Percentiles rank a stretch among this genome's conserved stretches.
phyloP scores from a whole-genome alignment of 179 eudicot species.

The Drosera spatulata region DNA sequence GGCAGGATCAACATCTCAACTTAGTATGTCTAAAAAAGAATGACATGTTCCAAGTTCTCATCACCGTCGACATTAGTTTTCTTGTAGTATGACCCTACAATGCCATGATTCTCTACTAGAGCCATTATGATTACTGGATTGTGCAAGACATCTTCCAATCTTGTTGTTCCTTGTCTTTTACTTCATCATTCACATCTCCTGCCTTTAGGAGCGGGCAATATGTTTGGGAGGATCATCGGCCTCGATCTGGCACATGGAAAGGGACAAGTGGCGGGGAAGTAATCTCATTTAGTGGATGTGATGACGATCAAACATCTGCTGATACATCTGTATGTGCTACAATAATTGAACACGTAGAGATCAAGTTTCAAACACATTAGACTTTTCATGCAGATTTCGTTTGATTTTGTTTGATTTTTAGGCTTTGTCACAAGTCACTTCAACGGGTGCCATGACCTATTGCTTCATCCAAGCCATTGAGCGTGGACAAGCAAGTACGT shows the following conservation, averaged over 20 bases:
- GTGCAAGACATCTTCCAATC: background rate
- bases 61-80: too few relatives aligned
- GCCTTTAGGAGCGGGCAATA: conserved; percentile 60
- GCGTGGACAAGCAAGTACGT: conserved; percentile 74
- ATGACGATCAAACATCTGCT: conserved; percentile 93
- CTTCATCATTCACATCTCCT: conserved; percentile 4
- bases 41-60: too few relatives aligned
- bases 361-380: too few relatives aligned
- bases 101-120: too few relatives aligned
- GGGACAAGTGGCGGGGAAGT: conserved; percentile 95
- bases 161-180: background rate
- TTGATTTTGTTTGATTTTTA: conserved; percentile 22
- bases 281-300: conserved; percentile 92
- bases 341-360: too few relatives aligned
- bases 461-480: conserved; percentile 92
- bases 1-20: too few relatives aligned
- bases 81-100: too few relatives aligned
- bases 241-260: conserved; percentile 89
- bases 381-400: too few relatives aligned
- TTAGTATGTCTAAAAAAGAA: too few relatives aligned
- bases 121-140: background rate
- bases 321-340: conserved; percentile 68
- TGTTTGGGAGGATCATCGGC: conserved; percentile 96
- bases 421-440: conserved; percentile 80
- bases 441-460: conserved; percentile 97